phyloP scores from a whole-genome alignment of 2,329 filamentous ascomycete species.

The Neofusicoccum sp. region DNA sequence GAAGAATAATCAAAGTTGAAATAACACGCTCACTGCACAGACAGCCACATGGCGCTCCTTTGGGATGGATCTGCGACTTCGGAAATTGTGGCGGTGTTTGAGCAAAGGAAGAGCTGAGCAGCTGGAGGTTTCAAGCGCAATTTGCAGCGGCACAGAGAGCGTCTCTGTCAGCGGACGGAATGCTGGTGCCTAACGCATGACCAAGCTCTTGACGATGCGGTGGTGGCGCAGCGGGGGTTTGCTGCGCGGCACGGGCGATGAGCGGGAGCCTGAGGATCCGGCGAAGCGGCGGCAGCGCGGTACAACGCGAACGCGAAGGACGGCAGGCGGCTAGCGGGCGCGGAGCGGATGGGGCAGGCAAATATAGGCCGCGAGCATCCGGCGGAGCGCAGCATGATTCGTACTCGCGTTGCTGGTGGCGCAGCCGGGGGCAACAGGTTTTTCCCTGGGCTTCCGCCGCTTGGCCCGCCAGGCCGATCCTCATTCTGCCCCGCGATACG shows the following conservation, averaged over 20 bases:
- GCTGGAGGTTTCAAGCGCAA: neutral
- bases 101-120: neutral
- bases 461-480: slow-evolving; percentile 10
- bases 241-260: neutral
- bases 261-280: neutral
- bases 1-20: neutral
- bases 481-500: slow-evolving; percentile 19
- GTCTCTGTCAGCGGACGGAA: neutral
- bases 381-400: neutral
- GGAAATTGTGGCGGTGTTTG: slow-evolving; percentile 13
- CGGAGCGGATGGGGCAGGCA: neutral
- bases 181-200: slow-evolving; percentile 9
- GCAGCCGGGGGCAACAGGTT: slow-evolving; percentile 6
- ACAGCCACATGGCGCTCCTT: neutral
- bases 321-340: neutral
- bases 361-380: slow-evolving; percentile 5
- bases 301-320: neutral
- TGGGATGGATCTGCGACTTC: neutral
- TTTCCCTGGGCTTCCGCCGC: slow-evolving; percentile 14
- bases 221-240: slow-evolving; percentile 2
- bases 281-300: neutral
- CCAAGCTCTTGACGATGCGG: neutral
- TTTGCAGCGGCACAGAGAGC: neutral
- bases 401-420: slow-evolving; percentile 14
- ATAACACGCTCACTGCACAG: neutral